Evolutionary conservation across 148 eudicot species (phyloP), one percentile per base, ranked within the genome.

Genomic region (Camellia lanceoleosa): DNA sequence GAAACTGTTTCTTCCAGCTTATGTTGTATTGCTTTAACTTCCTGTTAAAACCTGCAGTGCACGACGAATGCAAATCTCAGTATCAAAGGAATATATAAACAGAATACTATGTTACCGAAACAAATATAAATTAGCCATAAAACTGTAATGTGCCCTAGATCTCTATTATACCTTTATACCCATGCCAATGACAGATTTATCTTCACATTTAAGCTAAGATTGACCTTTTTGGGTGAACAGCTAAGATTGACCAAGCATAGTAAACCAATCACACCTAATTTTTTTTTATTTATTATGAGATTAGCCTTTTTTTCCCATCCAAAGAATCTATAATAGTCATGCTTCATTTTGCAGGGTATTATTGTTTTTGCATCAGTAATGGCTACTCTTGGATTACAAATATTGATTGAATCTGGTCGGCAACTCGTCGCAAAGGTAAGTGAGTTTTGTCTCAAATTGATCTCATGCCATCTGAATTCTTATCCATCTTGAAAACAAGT

Each of bases 341-440:
- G 13, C 58, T 46, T n/a, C 68, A n/a, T 16, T 30, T 74, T 83
- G 42, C 84, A 91, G 98, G 98, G 95, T 23, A 94, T 94, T n/a
- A 87, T 92, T 80, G 94, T 94, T 59, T 94, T 94, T 82, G 98
- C 98, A 42, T 92, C 98, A 14, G 88, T 95, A 42, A 91, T 95
- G 97, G 94, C 97, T 54, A 95, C 95, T 71, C 88, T 95, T 2
- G 88, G 93, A 63, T 73, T 90, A 52, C 89, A 87, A 67, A 84
- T 88, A 75, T 77, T 90, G 82, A 81, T 90, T 52, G 91, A 87
- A 68, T 88, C 89, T 11, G 89, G 30, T 55, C 87, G 91, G 23
- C 84, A 83, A 73, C 89, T 87, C 46, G 12, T 85, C 41, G 15
- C 85, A 46, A 82, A 86, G 88, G 90, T 88, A 86, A 67, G 44